Evolutionary conservation across 176 grass and related monocot species (phyloP).

Genomic region (Paspalum vaginatum): DNA sequence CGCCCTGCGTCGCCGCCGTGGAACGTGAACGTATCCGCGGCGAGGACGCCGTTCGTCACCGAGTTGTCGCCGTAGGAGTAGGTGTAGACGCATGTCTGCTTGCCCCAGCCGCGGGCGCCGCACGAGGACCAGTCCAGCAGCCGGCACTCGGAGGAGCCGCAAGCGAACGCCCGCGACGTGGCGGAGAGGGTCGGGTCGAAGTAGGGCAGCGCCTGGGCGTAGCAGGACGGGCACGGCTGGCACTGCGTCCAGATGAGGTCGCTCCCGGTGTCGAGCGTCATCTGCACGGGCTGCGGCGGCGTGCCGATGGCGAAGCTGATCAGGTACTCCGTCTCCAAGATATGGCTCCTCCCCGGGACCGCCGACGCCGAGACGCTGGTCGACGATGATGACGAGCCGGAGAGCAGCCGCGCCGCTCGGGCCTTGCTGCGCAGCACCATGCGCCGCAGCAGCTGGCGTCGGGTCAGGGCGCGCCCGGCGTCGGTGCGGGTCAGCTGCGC

Average conservation of each 20-base stretch:
- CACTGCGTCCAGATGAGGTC: conserved; percentile 68
- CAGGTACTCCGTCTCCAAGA: conserved; percentile 43
- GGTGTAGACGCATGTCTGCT: conserved; percentile 30
- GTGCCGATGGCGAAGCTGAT: conserved; percentile 47
- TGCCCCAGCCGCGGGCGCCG: not conserved
- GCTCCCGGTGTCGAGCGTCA: conserved; percentile 61
- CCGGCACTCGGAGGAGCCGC: conserved; percentile 7
- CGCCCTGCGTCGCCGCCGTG: not conserved
- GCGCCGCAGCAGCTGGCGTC: conserved; percentile 33
- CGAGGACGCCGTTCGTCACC: conserved; percentile 22
- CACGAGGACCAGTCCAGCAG: conserved; percentile 29
- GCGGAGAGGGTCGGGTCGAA: conserved; percentile 26
- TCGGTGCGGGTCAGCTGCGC: conserved; percentile 39
- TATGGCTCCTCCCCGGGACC: not conserved
- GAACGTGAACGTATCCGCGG: conserved; percentile 29
- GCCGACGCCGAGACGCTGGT: not conserved
- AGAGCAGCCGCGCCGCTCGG: conserved; percentile 7
- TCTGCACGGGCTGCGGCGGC: conserved; percentile 50
- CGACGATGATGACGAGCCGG: not conserved
- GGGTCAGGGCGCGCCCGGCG: conserved; percentile 33
- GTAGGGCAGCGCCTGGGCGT: conserved; percentile 29
- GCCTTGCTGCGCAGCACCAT: conserved; percentile 39
- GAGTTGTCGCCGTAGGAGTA: conserved; percentile 42
- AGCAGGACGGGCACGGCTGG: conserved; percentile 40
- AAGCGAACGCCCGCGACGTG: conserved; percentile 20